Evolutionary conservation across 192 early-diverging fungal genomes (phyloP), one percentile per base, ranked within the genome.

Genomic region (Rhizophagus prolifer): DNA sequence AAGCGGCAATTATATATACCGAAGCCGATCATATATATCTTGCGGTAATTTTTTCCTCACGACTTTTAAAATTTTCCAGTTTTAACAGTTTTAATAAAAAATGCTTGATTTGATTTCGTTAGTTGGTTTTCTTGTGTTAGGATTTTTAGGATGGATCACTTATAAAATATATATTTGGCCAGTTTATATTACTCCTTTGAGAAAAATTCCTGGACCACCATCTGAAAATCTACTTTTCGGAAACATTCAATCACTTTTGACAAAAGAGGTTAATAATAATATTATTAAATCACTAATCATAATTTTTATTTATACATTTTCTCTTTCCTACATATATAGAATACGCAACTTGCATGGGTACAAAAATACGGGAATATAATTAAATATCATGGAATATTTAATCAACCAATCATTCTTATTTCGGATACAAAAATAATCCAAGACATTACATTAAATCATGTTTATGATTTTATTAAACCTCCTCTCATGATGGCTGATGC

Each of bases 341-440:
- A 44, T 2, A 0, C 41, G 0, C 41, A 12, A 44, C 41, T 71
- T 10, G 9, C 41, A 1, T 90, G 88, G 88, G 47, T 79, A 16
- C 77, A 86, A 31, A 36, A 86, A 68, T 88, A 88, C 61, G 87
- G 85, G 30, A 82, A 83, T 13, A 82, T 90, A 13, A 41, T 90
- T 0, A 21, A 60, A 19, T 90, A 87, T 54, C 78, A 83, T 30
- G 83, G 84, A 9, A 38, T 86, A 10, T 84, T 88, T 60, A 82
- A 85, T 61, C 58, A 2, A 1, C 79, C 69, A 7, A 70, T 81
- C 2, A 58, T 89, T 21, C 13, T 85, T 10, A 38, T 90, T 8
- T 81, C 88, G 0, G 86, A 89, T 70, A 83, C 86, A n/a, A 78
- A 84, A 59, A 47, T 86, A 9, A 59, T 89, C 9, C 84, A 84